These are phyloP conservation scores for Grigorovia humatica DNA, from an alignment of 805 yeast species.

Conservation along the genomic window DNA sequence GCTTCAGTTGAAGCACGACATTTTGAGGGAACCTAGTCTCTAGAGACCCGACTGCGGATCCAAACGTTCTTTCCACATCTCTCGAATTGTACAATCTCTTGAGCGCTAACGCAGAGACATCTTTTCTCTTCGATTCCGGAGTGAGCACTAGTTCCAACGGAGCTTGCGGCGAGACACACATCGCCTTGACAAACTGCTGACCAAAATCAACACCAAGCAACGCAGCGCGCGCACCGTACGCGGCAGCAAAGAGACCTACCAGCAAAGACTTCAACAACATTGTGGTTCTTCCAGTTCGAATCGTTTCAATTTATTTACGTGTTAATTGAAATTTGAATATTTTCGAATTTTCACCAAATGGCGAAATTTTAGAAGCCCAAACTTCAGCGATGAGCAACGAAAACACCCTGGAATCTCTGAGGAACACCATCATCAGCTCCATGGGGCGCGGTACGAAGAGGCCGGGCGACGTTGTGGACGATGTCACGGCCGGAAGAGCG, in stretches of 20 bases:
- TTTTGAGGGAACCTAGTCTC: constrained; percentile 65
- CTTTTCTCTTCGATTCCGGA: constrained; percentile 86
- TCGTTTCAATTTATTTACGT: neutral
- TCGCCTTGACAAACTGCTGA: constrained; percentile 76
- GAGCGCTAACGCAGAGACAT: constrained; percentile 66
- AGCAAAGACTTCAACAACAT: neutral
- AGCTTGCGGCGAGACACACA: constrained; percentile 81
- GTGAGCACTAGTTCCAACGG: constrained; percentile 83
- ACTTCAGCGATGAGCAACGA: constrained; percentile 1
- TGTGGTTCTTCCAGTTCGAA: neutral
- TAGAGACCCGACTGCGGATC: constrained; percentile 60
- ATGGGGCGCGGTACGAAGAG: constrained; percentile 8
- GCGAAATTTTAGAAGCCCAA: neutral
- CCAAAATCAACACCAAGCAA: constrained; percentile 86
- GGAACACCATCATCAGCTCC: constrained; percentile 22
- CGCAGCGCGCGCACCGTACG: constrained; percentile 31
- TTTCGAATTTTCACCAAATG: too few relatives aligned
- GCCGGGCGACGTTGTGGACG: neutral
- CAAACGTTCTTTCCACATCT: constrained; percentile 63
- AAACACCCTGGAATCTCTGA: constrained; percentile 15
- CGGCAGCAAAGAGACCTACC: neutral
- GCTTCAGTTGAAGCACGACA: constrained; percentile 58
- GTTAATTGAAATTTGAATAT: neutral
- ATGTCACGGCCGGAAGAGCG: too few relatives aligned
- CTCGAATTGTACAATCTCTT: constrained; percentile 30